Percentiles rank a stretch among this genome's conserved stretches.
Conservation (phyloP, 306 rosid genomes). For the Sechiopsis laciniata region DNA sequence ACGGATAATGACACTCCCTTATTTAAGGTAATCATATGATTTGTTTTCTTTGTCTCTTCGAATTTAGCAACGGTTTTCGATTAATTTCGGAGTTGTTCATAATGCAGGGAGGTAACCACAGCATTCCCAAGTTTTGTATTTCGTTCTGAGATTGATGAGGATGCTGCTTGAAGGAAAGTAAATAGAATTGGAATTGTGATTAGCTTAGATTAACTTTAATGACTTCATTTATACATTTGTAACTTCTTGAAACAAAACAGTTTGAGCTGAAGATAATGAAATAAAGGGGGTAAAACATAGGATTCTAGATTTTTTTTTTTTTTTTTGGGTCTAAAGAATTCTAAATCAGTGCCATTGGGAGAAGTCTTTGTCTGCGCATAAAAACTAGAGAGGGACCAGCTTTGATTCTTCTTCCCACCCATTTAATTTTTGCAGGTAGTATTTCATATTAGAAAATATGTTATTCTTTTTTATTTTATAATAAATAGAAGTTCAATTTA, state of each 20-base stretch:
- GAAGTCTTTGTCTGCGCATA: neutral
- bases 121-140: constrained; percentile 88
- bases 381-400: neutral
- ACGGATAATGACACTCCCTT: constrained; percentile 87
- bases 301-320: too few species aligned
- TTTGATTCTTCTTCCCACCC: neutral
- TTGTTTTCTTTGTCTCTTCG: neutral
- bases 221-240: too few species aligned
- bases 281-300: neutral
- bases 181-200: constrained; percentile 9
- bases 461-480: neutral
- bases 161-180: constrained; percentile 38
- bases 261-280: neutral
- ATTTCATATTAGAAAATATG: neutral
- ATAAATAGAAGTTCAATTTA: too few species aligned
- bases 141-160: constrained; percentile 72
- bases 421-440: neutral
- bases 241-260: constrained; percentile 3
- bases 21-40: constrained; percentile 42
- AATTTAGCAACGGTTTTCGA: neutral
- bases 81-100: neutral
- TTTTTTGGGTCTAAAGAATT: neutral
- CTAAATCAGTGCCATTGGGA: neutral
- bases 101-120: constrained; percentile 81
- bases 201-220: neutral